Percentiles rank a stretch among this genome's conserved stretches.
These are phyloP conservation scores for Termitomyces heimii DNA, from an alignment of 768 basidiomycete genomes.

Conservation along the genomic window DNA sequence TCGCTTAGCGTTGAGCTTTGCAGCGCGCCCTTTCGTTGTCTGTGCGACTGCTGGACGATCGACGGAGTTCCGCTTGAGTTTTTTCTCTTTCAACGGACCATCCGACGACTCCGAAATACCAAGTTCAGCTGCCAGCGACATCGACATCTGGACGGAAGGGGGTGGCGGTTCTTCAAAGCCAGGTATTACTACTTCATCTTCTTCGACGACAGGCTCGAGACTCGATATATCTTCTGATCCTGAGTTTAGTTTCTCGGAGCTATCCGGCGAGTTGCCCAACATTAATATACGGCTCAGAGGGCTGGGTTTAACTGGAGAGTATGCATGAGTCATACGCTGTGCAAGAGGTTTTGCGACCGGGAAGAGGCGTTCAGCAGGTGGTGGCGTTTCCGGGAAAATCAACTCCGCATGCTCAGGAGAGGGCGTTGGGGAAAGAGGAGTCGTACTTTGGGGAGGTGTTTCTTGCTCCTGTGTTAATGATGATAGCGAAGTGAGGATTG, in stretches of 20 bases:
- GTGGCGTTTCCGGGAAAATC: slow-evolving; percentile 24
- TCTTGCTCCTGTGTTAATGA: slow-evolving; percentile 12
- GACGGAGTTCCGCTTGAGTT: slow-evolving; percentile 26
- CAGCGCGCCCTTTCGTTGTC: slow-evolving; percentile 19
- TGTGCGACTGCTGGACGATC: slow-evolving; percentile 5
- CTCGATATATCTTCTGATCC: slow-evolving; percentile 16
- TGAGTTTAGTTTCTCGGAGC: slow-evolving; percentile 15
- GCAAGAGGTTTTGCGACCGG: slow-evolving; percentile 70
- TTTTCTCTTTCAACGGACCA: slow-evolving; percentile 51
- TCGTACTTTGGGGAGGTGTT: slow-evolving; percentile 8
- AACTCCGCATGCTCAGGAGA: slow-evolving; percentile 13
- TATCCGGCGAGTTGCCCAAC: slow-evolving; percentile 57
- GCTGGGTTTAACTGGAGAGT: slow-evolving; percentile 76
- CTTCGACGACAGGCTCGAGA: slow-evolving; percentile 27
- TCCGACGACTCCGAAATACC: slow-evolving; percentile 39
- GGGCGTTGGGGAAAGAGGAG: slow-evolving; percentile 8
- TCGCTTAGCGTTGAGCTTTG: slow-evolving; percentile 24
- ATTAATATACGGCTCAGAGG: slow-evolving; percentile 76
- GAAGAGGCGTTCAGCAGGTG: slow-evolving; percentile 41
- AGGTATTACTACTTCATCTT: slow-evolving; percentile 23
- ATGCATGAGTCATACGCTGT: slow-evolving; percentile 69
- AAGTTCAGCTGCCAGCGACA: slow-evolving; percentile 40
- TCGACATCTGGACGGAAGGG: slow-evolving; percentile 24
- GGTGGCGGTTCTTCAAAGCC: slow-evolving; percentile 17
- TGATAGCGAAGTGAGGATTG: slow-evolving; percentile 24